These are phyloP conservation scores for Omphalotus olearius DNA, from an alignment of 1,284 basidiomycete genomes.

Conservation along the genomic window DNA sequence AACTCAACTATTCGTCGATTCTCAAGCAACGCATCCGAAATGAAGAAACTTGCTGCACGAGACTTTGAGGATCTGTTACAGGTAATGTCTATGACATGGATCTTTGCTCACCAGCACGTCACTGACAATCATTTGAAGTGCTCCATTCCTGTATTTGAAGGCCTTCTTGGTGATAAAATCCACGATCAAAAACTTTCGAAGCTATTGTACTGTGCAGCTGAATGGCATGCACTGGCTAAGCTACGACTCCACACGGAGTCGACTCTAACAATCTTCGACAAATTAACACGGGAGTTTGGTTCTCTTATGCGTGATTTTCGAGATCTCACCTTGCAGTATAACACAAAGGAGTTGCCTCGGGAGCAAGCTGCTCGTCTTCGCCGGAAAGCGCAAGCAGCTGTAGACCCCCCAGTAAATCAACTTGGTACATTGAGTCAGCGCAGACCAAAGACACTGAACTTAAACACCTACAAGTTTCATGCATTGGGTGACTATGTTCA, in stretches of 20 bases:
- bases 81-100: conserved; percentile 13
- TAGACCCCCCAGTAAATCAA: background rate
- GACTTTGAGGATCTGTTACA: conserved; percentile 26
- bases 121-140: conserved; percentile 20
- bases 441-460: background rate
- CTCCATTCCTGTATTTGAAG: conserved; percentile 28
- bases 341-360: background rate
- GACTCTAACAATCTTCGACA: conserved; percentile 1
- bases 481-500: conserved; percentile 8
- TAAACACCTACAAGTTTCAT: conserved; percentile 13
- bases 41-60: conserved; percentile 26
- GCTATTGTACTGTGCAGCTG: conserved; percentile 17
- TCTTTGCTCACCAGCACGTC: background rate
- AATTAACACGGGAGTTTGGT: conserved; percentile 6
- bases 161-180: conserved; percentile 15
- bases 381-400: too few relatives aligned
- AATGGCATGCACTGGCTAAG: conserved; percentile 17
- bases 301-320: conserved; percentile 3
- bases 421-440: background rate
- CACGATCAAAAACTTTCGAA: conserved; percentile 19
- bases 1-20: conserved; percentile 23
- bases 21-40: conserved; percentile 23
- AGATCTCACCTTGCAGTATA: background rate
- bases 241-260: conserved; percentile 21
- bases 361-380: conserved; percentile 6